These are phyloP conservation scores for Apiotrichum laibachii DNA, from an alignment of 1,284 basidiomycete species.

Conservation along the genomic window DNA sequence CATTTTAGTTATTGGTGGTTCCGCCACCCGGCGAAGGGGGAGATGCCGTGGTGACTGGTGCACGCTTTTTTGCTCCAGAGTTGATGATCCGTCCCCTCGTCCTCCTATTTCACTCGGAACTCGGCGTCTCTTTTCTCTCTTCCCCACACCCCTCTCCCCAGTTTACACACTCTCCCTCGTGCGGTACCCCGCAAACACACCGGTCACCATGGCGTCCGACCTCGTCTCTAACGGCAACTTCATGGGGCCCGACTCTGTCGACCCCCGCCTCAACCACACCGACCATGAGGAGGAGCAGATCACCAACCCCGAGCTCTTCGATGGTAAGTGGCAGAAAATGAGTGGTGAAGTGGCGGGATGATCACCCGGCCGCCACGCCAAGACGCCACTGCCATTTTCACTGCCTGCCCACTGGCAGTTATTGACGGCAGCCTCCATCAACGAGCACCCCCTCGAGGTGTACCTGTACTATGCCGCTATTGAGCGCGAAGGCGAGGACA, in stretches of 20 bases:
- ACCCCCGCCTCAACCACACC: conserved; percentile 9
- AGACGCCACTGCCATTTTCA: background rate
- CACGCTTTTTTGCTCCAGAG: no score
- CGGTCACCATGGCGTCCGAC: conserved; percentile 3
- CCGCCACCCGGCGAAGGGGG: no score
- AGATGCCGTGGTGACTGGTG: no score
- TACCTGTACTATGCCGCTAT: conserved; percentile 12
- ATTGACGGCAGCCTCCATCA: background rate
- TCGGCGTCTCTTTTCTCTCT: no score
- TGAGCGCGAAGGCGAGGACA: conserved; percentile 10
- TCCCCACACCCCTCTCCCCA: no score
- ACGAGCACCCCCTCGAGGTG: conserved; percentile 7
- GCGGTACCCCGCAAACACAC: no score
- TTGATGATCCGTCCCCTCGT: no score
- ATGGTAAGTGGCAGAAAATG: conserved; percentile 4
- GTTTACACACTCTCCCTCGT: no score
- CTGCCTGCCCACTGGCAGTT: background rate
- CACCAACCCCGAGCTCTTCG: conserved; percentile 12
- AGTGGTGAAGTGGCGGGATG: background rate
- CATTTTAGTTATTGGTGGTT: no score
- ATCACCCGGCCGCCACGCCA: no score
- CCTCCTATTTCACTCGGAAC: no score
- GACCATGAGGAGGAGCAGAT: conserved; percentile 3
- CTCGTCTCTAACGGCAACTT: conserved; percentile 7
- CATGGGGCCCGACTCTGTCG: conserved; percentile 15